Evolutionary conservation across 768 basidiomycete genomes (phyloP), one percentile per base, ranked within the genome.

Genomic region (Tricholoma matsutake): DNA sequence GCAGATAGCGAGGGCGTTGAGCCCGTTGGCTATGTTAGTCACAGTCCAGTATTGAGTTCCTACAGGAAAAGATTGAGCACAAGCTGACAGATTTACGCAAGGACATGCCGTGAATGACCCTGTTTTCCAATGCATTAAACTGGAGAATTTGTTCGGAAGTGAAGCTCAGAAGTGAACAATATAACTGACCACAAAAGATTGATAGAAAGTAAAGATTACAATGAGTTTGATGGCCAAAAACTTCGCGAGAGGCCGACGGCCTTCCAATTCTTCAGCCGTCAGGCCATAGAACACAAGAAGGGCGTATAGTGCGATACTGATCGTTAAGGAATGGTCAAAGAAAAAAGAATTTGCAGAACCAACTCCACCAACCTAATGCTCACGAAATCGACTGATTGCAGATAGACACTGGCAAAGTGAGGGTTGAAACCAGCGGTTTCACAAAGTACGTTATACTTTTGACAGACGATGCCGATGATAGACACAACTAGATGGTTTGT

Each of bases 131-230:
- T 4, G 83, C 78, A 43, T 68, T 74, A 70, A 96, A 89, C 86
- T 93, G 51, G n/a, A 31, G 5, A 9, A 28, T 35, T 25, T n/a
- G 28, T 28, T 20, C 13, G 2, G 34, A 34, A 37, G 18, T 6
- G 4, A 37, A 25, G 53, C n/a, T 49, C 37, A 45, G 8, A 13
- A 39, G 29, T 29, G 20, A 51, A 54, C 16, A 14, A 34, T n/a
- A 47, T 18, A 34, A 75, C 87, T 57, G 67, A 89, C 87, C 55
- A 92, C 72, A 67, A 93, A 89, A 1, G 83, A 79, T 68, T 95
- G 94, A 71, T 95, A 96, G 73, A 92, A 95, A 0, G 92, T 94
- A 71, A 90, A 86, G 84, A 94, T 86, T 47, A 94, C 89, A 53
- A 93, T 89, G 31, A 91, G 75, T 72, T 96, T 96, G 78, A 96